Conservation (phyloP, 2,329 filamentous ascomycete species). For the Aureobasidium namibiae region DNA sequence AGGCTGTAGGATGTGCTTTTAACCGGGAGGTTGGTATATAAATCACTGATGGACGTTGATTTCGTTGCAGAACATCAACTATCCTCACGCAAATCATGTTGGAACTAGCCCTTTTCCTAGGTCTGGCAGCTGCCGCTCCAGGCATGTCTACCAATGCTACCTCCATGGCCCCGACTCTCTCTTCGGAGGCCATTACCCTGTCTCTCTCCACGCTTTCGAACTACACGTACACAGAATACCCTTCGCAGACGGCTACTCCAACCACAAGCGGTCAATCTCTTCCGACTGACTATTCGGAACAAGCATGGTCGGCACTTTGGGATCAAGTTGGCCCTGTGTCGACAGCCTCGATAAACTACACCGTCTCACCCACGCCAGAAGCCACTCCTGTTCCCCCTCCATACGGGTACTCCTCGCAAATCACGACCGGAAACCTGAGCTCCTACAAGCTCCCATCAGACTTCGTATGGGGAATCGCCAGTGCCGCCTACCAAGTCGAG, state of each 20-base stretch:
- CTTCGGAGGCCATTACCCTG: conserved; percentile 3
- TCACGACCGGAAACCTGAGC: conserved; percentile 8
- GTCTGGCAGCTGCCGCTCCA: background rate
- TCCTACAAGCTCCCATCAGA: conserved; percentile 24
- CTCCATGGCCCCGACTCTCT: background rate
- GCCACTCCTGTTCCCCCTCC: conserved; percentile 19
- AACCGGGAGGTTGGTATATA: background rate
- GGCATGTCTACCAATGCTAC: background rate
- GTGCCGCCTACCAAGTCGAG: conserved; percentile 26
- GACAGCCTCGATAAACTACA: conserved; percentile 21
- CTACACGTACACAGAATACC: conserved; percentile 6
- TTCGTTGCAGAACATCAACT: background rate
- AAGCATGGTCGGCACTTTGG: conserved; percentile 18
- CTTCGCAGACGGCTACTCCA: background rate
- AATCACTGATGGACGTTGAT: background rate
- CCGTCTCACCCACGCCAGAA: conserved; percentile 25
- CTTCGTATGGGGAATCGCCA: conserved; percentile 33
- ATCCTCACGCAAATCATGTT: background rate
- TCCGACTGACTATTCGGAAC: conserved; percentile 9
- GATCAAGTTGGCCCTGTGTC: conserved; percentile 22
- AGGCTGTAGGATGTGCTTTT: background rate
- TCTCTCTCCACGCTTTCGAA: conserved; percentile 1
- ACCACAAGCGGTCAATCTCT: background rate
- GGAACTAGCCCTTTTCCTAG: background rate
- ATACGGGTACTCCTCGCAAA: background rate